Percentiles rank a stretch among this genome's conserved stretches.
These are phyloP conservation scores for Eurotiales sp. DNA, from an alignment of 2,329 filamentous ascomycete species.

Conservation along the genomic window DNA sequence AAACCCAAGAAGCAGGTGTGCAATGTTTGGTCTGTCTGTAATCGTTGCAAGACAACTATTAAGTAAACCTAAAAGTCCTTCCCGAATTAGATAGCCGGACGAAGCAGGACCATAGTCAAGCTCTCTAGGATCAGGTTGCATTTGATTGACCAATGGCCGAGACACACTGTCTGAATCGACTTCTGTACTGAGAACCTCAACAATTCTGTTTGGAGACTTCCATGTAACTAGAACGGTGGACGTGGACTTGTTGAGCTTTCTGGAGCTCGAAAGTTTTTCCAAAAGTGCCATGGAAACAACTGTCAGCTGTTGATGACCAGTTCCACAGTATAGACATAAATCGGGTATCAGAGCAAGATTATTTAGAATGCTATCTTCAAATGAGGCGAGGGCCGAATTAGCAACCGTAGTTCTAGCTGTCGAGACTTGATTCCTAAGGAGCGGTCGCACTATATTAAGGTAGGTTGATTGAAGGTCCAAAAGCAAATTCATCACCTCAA, in stretches of 20 bases:
- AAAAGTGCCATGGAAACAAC: slow-evolving; percentile 76
- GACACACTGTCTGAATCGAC: slow-evolving; percentile 78
- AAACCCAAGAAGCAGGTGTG: slow-evolving; percentile 87
- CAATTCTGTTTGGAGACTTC: slow-evolving; percentile 73
- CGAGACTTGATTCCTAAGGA: slow-evolving; percentile 64
- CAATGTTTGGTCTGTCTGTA: slow-evolving; percentile 76
- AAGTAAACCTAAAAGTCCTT: slow-evolving; percentile 80
- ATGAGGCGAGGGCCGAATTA: slow-evolving; percentile 75
- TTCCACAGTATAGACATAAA: slow-evolving; percentile 80
- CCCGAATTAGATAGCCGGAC: slow-evolving; percentile 74
- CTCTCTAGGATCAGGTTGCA: slow-evolving; percentile 65
- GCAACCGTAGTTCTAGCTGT: slow-evolving; percentile 61
- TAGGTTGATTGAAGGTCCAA: slow-evolving; percentile 89
- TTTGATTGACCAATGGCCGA: slow-evolving; percentile 65
- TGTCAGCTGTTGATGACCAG: slow-evolving; percentile 75
- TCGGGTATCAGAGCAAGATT: slow-evolving; percentile 76
- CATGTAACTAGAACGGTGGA: slow-evolving; percentile 58
- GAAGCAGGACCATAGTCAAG: slow-evolving; percentile 66
- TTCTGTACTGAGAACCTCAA: slow-evolving; percentile 81
- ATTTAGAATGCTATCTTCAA: slow-evolving; percentile 86
- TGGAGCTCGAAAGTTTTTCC: slow-evolving; percentile 80
- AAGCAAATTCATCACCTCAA: slow-evolving; percentile 78
- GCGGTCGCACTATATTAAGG: slow-evolving; percentile 77
- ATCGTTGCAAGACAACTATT: slow-evolving; percentile 73
- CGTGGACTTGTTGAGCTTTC: slow-evolving; percentile 71